phyloP scores from a whole-genome alignment of 768 basidiomycete genomes.

The Phanerochaete carnosa region DNA sequence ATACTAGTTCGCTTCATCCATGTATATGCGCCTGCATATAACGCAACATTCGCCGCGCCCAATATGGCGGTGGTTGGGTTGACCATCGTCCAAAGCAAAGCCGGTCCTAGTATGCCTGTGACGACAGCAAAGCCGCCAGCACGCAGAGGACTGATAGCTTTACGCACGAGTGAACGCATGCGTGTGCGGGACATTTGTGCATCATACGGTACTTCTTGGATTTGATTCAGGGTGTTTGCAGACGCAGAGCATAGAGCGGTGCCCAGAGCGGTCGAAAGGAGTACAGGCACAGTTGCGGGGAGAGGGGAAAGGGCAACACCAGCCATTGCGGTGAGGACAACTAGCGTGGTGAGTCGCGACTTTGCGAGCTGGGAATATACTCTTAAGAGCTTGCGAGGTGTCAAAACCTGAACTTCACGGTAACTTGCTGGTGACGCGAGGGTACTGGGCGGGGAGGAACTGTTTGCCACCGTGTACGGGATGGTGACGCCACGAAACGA shows the following conservation, averaged over 20 bases:
- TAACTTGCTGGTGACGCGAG: conserved; percentile 16
- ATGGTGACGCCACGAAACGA: conserved; percentile 4
- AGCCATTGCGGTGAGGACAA: conserved; percentile 87
- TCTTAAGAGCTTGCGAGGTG: conserved; percentile 50
- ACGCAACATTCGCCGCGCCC: conserved; percentile 77
- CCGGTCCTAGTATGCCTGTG: conserved; percentile 78
- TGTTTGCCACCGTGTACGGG: conserved; percentile 15
- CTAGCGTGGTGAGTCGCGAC: conserved; percentile 74
- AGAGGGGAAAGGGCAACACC: conserved; percentile 92
- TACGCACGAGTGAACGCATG: conserved; percentile 79
- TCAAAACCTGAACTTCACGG: conserved; percentile 32
- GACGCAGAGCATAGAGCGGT: conserved; percentile 90
- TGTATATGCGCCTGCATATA: conserved; percentile 93
- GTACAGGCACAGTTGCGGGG: conserved; percentile 76
- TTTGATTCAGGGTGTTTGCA: conserved; percentile 92
- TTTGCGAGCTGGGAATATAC: conserved; percentile 85
- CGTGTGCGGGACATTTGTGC: conserved; percentile 95
- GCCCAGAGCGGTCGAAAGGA: conserved; percentile 85
- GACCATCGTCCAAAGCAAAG: conserved; percentile 74
- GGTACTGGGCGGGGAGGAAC: conserved; percentile 12
- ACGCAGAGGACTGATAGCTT: conserved; percentile 82
- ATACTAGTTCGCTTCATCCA: conserved; percentile 83
- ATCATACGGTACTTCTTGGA: conserved; percentile 93
- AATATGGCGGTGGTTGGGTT: conserved; percentile 84
- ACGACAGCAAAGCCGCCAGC: conserved; percentile 73